These are phyloP conservation scores for Aspergillus heteromorphus DNA, from an alignment of 495 filamentous ascomycete genomes.

Conservation along the genomic window DNA sequence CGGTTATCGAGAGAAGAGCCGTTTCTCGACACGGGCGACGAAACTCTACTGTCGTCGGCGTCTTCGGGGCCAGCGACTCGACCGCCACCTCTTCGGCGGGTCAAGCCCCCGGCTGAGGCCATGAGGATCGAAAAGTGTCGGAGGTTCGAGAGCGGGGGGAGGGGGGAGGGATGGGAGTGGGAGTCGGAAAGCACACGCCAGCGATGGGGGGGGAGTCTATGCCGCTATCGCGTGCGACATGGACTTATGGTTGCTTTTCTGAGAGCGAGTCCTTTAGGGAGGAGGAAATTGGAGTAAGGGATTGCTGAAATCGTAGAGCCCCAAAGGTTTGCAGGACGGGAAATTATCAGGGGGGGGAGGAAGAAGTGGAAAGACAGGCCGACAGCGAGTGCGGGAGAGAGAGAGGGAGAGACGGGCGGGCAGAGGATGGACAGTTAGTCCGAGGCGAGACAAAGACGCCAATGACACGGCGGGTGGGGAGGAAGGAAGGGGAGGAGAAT, in stretches of 20 bases:
- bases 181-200: neutral
- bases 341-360: constrained; percentile 19
- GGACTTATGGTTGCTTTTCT: neutral
- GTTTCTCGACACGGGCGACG: constrained; percentile 60
- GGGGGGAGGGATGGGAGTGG: constrained; percentile 7
- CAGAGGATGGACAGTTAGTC: constrained; percentile 6
- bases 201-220: constrained; percentile 23
- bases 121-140: constrained; percentile 36
- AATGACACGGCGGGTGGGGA: neutral
- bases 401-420: constrained; percentile 4
- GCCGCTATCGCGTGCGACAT: constrained; percentile 26
- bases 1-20: constrained; percentile 56
- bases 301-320: constrained; percentile 1
- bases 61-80: constrained; percentile 51
- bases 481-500: neutral
- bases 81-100: constrained; percentile 67
- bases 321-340: constrained; percentile 14
- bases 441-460: constrained; percentile 3
- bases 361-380: constrained; percentile 5
- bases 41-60: constrained; percentile 63
- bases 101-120: constrained; percentile 67
- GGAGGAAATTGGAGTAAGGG: neutral
- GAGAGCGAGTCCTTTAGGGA: neutral
- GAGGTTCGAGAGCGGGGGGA: constrained; percentile 17
- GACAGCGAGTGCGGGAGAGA: neutral